phyloP scores from a whole-genome alignment of 257 asterid genomes.

The Petunia secreta region DNA sequence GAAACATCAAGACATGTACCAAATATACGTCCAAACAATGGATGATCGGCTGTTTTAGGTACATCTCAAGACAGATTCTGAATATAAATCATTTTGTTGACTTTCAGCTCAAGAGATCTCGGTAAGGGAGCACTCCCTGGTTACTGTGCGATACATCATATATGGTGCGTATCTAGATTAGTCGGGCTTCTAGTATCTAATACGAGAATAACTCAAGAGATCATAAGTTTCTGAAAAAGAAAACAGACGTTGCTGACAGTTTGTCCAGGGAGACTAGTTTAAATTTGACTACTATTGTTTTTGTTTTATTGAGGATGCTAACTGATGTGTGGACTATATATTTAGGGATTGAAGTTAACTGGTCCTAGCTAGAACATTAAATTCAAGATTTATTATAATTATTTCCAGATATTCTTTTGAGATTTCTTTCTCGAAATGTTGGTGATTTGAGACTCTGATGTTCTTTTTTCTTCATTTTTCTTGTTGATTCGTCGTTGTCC shows the following conservation, averaged over 20 bases:
- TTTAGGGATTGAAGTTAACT: constrained; percentile 4
- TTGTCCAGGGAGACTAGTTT: not conserved
- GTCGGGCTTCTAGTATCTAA: too few relatives aligned
- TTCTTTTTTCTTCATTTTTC: not conserved
- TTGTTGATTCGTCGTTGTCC: not conserved
- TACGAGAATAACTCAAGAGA: too few relatives aligned
- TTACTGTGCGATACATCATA: too few relatives aligned
- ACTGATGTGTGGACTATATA: not conserved
- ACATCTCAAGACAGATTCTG: constrained; percentile 17
- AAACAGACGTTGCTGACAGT: too few relatives aligned
- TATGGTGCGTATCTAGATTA: too few relatives aligned
- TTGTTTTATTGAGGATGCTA: constrained; percentile 1
- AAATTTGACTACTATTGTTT: constrained; percentile 10
- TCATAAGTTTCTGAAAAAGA: not conserved
- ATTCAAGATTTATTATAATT: not conserved
- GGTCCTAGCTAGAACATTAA: constrained; percentile 2
- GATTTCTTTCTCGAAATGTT: not conserved
- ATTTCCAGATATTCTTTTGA: constrained; percentile 4
- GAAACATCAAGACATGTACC: constrained; percentile 38
- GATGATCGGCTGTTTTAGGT: constrained; percentile 66
- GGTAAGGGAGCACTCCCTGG: too few relatives aligned
- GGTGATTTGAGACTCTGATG: not conserved
- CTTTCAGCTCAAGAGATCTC: too few relatives aligned
- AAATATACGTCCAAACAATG: constrained; percentile 43
- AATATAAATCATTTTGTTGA: too few relatives aligned